phyloP scores from a whole-genome alignment of 345 rosid species.

The Limnanthes douglasii region DNA sequence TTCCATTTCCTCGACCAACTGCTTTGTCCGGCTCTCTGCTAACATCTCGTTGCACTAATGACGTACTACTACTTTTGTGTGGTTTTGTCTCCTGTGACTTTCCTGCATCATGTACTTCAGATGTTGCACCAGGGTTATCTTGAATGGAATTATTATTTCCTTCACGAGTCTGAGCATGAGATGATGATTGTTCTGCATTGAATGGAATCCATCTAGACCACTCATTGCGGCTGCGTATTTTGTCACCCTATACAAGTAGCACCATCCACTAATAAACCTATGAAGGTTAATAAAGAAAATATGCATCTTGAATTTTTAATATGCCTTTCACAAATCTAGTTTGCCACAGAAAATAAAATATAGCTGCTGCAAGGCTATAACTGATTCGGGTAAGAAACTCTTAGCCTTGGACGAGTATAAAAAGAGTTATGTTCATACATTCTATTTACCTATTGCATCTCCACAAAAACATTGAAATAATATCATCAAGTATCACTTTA shows the following conservation, averaged over 20 bases:
- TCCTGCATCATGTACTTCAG: conserved; percentile 10
- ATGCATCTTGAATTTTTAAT: not conserved
- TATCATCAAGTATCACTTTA: too few relatives aligned
- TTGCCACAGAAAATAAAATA: not conserved
- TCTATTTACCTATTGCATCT: too few relatives aligned
- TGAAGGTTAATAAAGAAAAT: not conserved
- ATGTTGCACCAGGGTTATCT: conserved; percentile 13
- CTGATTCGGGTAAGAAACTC: not conserved
- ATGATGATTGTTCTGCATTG: conserved; percentile 5
- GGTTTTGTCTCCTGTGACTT: conserved; percentile 7
- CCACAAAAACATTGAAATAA: too few relatives aligned
- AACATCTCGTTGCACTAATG: conserved; percentile 3
- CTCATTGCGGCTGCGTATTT: conserved; percentile 52
- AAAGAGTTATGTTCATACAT: not conserved
- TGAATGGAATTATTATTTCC: conserved; percentile 8
- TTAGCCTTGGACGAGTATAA: not conserved
- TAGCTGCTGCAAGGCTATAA: not conserved
- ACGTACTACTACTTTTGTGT: conserved; percentile 7
- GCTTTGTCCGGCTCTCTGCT: conserved; percentile 6
- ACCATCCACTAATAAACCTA: conserved; percentile 7
- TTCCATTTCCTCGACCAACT: conserved; percentile 7
- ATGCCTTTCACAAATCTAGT: not conserved
- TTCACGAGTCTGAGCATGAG: conserved; percentile 21
- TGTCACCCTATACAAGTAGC: conserved; percentile 41
- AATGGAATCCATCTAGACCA: conserved; percentile 83